phyloP scores from a whole-genome alignment of 257 asterid species.

The Solanum ossicruentum region DNA sequence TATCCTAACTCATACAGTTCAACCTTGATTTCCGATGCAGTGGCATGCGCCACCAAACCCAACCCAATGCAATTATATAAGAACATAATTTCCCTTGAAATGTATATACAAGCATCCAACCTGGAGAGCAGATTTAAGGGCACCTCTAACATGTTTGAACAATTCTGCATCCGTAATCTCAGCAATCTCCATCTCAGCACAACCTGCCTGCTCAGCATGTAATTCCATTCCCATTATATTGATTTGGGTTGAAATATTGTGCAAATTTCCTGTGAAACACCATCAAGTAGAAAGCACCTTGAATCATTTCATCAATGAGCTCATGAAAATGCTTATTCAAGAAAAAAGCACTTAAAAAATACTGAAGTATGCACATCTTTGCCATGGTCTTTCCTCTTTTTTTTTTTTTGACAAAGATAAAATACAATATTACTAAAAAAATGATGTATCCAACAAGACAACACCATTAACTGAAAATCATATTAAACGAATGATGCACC shows the following conservation, averaged over 20 bases:
- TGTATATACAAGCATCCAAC: slow-evolving; percentile 8
- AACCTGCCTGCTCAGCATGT: slow-evolving; percentile 6
- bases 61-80: not conserved
- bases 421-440: not conserved
- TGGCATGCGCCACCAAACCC: not conserved
- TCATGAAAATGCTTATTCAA: not conserved
- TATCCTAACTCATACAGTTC: not conserved
- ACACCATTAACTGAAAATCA: not conserved
- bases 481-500: no score
- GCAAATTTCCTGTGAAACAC: not conserved
- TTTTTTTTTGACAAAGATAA: not conserved
- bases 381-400: not conserved
- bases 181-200: slow-evolving; percentile 32
- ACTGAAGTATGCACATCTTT: not conserved
- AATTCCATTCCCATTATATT: slow-evolving; percentile 35
- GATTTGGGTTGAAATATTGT: not conserved
- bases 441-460: not conserved
- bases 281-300: not conserved
- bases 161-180: slow-evolving; percentile 46
- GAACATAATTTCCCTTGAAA: not conserved
- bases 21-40: not conserved
- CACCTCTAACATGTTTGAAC: slow-evolving; percentile 41
- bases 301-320: not conserved
- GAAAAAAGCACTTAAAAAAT: not conserved
- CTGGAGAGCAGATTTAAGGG: slow-evolving; percentile 51